Conservation (phyloP, 805 yeast species). For the Pichia exigua region DNA sequence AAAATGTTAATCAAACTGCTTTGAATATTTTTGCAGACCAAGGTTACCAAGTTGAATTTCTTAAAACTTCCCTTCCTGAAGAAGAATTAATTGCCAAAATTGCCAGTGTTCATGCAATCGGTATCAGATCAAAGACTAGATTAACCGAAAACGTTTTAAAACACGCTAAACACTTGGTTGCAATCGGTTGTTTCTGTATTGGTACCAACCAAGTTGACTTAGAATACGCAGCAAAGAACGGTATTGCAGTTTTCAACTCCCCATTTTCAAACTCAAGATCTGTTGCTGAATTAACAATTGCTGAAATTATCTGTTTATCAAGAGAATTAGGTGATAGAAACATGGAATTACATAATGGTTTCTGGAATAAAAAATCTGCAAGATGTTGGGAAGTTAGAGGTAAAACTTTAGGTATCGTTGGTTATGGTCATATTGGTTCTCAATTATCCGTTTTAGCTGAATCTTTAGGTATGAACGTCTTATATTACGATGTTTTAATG, state of each 20-base stretch:
- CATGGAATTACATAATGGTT: slow-evolving; percentile 89
- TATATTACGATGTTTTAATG: slow-evolving; percentile 85
- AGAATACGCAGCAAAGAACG: slow-evolving; percentile 82
- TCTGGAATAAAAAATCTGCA: slow-evolving; percentile 93
- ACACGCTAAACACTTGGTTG: slow-evolving; percentile 84
- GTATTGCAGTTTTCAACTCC: slow-evolving; percentile 85
- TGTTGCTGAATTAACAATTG: slow-evolving; percentile 95
- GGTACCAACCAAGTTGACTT: slow-evolving; percentile 98
- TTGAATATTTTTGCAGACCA: slow-evolving; percentile 74
- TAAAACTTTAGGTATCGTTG: slow-evolving; percentile 92
- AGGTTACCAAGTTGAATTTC: slow-evolving; percentile 96
- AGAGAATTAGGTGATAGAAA: slow-evolving; percentile 97
- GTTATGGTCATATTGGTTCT: slow-evolving; percentile 97
- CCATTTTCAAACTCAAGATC: slow-evolving; percentile 98
- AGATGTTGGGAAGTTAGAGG: slow-evolving; percentile 99
- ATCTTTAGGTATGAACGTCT: slow-evolving; percentile 93
- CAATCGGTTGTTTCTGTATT: slow-evolving; percentile 96
- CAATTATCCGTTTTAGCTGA: slow-evolving; percentile 96
- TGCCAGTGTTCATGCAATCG: slow-evolving; percentile 89
- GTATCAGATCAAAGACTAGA: slow-evolving; percentile 95
- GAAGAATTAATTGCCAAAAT: slow-evolving; percentile 93
- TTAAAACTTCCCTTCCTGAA: slow-evolving; percentile 82
- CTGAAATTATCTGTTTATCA: slow-evolving; percentile 87
- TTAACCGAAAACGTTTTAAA: slow-evolving; percentile 69
- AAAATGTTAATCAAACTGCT: slow-evolving; percentile 92